These are phyloP conservation scores for Cubamyces lactineus DNA, from an alignment of 768 basidiomycete species.

Conservation along the genomic window DNA sequence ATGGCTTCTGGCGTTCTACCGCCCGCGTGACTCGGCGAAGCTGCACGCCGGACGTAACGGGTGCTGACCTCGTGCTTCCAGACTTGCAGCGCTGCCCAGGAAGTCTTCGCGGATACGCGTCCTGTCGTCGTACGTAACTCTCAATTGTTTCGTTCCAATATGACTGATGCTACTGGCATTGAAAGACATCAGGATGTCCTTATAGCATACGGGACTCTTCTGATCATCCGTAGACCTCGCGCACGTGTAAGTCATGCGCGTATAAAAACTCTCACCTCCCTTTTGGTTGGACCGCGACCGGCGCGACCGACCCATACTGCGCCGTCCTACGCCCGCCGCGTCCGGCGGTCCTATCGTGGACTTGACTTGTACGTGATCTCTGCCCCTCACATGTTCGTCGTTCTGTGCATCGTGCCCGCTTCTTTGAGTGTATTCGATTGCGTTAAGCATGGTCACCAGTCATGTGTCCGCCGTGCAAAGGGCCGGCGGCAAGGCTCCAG, in stretches of 20 bases:
- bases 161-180: not conserved
- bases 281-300: not conserved
- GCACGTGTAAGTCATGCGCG: conserved; percentile 13
- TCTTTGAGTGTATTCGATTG: not conserved
- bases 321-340: conserved; percentile 10
- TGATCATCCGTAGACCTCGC: not conserved
- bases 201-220: not conserved
- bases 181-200: not conserved
- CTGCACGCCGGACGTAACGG: conserved; percentile 5
- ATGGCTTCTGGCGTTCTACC: too few relatives aligned
- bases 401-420: conserved; percentile 3
- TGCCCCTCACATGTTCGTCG: conserved; percentile 11
- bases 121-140: conserved; percentile 3
- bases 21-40: not conserved
- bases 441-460: conserved; percentile 2
- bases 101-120: not conserved
- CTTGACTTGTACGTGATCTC: not conserved
- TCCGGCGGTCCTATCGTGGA: conserved; percentile 7
- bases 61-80: conserved; percentile 3
- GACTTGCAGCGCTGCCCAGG: not conserved
- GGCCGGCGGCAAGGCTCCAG: not conserved
- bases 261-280: not conserved
- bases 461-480: not conserved
- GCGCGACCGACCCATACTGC: not conserved
- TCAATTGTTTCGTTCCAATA: not conserved